phyloP scores from a whole-genome alignment of 2,329 filamentous ascomycete genomes.

The Daldinia eschscholtzii region DNA sequence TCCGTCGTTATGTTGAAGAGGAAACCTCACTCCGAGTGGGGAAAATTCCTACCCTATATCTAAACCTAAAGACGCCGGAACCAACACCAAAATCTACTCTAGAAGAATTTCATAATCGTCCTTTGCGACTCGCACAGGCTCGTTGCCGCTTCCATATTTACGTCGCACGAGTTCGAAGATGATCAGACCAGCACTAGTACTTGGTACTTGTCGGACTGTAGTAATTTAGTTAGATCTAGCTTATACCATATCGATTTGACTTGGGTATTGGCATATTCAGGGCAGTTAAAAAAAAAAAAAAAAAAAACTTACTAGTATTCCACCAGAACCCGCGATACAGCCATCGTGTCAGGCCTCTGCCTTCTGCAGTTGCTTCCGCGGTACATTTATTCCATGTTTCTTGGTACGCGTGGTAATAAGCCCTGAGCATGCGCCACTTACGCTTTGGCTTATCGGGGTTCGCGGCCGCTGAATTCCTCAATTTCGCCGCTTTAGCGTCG shows the following conservation, averaged over 20 bases:
- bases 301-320: constrained; percentile 63
- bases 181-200: constrained; percentile 80
- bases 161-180: constrained; percentile 82
- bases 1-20: constrained; percentile 14
- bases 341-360: constrained; percentile 70
- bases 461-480: constrained; percentile 54
- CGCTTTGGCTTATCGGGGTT: constrained; percentile 53
- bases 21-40: constrained; percentile 22
- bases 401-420: constrained; percentile 79
- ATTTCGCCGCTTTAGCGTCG: constrained; percentile 69
- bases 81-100: constrained; percentile 44
- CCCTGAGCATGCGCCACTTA: constrained; percentile 67
- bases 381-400: constrained; percentile 74
- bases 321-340: constrained; percentile 79
- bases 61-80: constrained; percentile 16
- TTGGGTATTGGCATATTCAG: not conserved
- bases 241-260: not conserved
- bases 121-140: constrained; percentile 73
- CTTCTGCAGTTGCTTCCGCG: constrained; percentile 67
- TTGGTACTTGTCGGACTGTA: constrained; percentile 75
- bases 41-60: constrained; percentile 15
- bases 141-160: constrained; percentile 75
- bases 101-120: constrained; percentile 80
- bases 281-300: no score
- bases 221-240: constrained; percentile 11